phyloP scores from a whole-genome alignment of 805 yeast genomes.

The Lipomyces japonicus region DNA sequence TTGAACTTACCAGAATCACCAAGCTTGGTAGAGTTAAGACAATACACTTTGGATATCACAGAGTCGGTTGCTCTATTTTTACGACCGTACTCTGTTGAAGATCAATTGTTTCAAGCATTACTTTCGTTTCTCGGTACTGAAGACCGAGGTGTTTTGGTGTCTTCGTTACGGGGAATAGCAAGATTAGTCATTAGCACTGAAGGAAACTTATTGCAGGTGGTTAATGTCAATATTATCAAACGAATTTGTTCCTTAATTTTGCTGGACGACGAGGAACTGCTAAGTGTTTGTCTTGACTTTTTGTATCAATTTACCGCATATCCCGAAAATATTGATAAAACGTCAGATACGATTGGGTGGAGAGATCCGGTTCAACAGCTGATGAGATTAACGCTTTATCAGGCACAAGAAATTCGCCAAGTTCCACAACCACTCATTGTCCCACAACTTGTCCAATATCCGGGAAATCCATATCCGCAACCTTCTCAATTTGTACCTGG shows the following conservation, averaged over 20 bases:
- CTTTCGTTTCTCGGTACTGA: conserved; percentile 49
- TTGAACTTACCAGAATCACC: conserved; percentile 37
- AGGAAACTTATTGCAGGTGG: conserved; percentile 44
- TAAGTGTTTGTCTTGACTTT: conserved; percentile 72
- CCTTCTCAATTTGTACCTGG: too few species aligned
- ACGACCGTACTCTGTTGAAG: conserved; percentile 19
- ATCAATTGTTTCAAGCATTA: conserved; percentile 66
- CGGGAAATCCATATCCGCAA: too few species aligned
- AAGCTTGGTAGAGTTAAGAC: conserved; percentile 53
- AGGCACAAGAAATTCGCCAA: conserved; percentile 22
- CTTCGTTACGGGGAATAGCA: conserved; percentile 70
- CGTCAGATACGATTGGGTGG: conserved; percentile 49
- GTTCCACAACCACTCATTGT: background rate
- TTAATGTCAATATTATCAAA: conserved; percentile 49
- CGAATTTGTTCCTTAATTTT: conserved; percentile 57
- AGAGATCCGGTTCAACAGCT: conserved; percentile 39
- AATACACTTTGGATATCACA: conserved; percentile 69
- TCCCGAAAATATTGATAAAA: conserved; percentile 50
- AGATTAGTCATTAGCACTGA: conserved; percentile 69
- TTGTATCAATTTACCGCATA: conserved; percentile 75
- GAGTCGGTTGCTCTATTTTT: conserved; percentile 62
- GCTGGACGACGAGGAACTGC: conserved; percentile 65
- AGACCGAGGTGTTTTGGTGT: conserved; percentile 67
- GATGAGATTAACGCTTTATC: conserved; percentile 28
- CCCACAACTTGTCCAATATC: too few species aligned